Conservation (phyloP, 2,329 filamentous ascomycete genomes). For the Escovopsis weberi region DNA sequence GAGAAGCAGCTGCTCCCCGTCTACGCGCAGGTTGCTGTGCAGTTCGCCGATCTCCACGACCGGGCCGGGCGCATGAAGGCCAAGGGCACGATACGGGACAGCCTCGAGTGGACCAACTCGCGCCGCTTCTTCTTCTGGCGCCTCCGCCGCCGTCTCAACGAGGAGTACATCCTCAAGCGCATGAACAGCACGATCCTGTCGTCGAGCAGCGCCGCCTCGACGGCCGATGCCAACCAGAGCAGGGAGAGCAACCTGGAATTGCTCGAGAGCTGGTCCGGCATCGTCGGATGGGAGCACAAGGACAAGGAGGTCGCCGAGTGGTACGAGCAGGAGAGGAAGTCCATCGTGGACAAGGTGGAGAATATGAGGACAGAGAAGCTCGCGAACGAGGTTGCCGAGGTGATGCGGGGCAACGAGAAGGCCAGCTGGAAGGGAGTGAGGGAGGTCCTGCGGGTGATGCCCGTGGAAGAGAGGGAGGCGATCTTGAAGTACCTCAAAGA, state of each 20-base stretch:
- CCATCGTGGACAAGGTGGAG: constrained; percentile 72
- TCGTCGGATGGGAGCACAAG: constrained; percentile 61
- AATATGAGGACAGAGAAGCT: constrained; percentile 61
- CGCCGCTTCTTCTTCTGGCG: constrained; percentile 99
- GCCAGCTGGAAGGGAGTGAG: constrained; percentile 75
- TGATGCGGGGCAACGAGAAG: constrained; percentile 37
- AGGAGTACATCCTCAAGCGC: constrained; percentile 92
- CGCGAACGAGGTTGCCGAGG: constrained; percentile 29
- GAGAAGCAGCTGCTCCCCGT: constrained; percentile 85
- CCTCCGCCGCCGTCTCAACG: constrained; percentile 86
- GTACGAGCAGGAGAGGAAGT: constrained; percentile 91
- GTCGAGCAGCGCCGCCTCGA: constrained; percentile 10
- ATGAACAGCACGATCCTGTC: constrained; percentile 40
- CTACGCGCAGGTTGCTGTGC: constrained; percentile 87
- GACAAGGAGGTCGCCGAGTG: constrained; percentile 79
- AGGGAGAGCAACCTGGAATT: constrained; percentile 57
- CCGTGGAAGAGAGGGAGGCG: constrained; percentile 75
- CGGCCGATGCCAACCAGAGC: constrained; percentile 31
- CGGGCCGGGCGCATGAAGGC: constrained; percentile 95
- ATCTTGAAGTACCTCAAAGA: constrained; percentile 48
- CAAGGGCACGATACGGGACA: constrained; percentile 81
- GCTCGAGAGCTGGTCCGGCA: constrained; percentile 69
- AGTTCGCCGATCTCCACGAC: constrained; percentile 95
- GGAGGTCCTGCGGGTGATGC: constrained; percentile 73
- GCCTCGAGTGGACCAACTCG: constrained; percentile 74